These are phyloP conservation scores for Tubosaeta brunneosetosa DNA, from an alignment of 768 basidiomycete genomes.

Conservation along the genomic window DNA sequence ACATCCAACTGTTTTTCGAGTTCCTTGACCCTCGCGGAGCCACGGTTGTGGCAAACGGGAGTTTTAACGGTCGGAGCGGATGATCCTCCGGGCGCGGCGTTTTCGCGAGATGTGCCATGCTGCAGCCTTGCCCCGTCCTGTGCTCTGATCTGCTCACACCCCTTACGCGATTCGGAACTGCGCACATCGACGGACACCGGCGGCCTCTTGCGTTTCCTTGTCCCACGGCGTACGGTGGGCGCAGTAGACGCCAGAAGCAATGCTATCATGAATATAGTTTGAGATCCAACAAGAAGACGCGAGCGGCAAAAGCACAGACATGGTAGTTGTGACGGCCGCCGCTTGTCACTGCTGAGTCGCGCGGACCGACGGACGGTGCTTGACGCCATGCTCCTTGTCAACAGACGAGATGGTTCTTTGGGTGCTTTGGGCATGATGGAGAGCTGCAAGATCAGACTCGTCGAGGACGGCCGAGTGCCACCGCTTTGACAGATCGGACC, in stretches of 20 bases:
- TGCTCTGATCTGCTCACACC: constrained; percentile 11
- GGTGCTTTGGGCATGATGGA: constrained; percentile 18
- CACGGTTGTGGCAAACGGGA: constrained; percentile 31
- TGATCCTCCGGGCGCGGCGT: background rate
- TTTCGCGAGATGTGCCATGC: constrained; percentile 1
- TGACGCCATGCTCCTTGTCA: constrained; percentile 25
- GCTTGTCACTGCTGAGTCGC: constrained; percentile 11
- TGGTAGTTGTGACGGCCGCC: constrained; percentile 1
- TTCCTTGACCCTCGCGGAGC: constrained; percentile 35
- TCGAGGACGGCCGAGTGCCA: background rate
- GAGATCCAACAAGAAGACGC: background rate
- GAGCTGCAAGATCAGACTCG: background rate
- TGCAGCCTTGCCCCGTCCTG: background rate
- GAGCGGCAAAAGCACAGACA: constrained; percentile 12
- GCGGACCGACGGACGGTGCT: constrained; percentile 19
- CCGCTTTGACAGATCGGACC: constrained; percentile 9
- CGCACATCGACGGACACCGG: background rate
- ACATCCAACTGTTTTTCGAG: constrained; percentile 39
- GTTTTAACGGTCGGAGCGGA: background rate
- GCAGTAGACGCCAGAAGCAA: background rate
- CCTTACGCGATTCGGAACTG: constrained; percentile 6
- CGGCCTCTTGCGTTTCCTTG: constrained; percentile 11
- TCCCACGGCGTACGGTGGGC: background rate
- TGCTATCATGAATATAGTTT: constrained; percentile 9
- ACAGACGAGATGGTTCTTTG: constrained; percentile 9